Percentiles rank a stretch among this genome's conserved stretches.
Evolutionary conservation across 495 filamentous ascomycete genomes (phyloP).

Genomic region (Penicillium desertorum): DNA sequence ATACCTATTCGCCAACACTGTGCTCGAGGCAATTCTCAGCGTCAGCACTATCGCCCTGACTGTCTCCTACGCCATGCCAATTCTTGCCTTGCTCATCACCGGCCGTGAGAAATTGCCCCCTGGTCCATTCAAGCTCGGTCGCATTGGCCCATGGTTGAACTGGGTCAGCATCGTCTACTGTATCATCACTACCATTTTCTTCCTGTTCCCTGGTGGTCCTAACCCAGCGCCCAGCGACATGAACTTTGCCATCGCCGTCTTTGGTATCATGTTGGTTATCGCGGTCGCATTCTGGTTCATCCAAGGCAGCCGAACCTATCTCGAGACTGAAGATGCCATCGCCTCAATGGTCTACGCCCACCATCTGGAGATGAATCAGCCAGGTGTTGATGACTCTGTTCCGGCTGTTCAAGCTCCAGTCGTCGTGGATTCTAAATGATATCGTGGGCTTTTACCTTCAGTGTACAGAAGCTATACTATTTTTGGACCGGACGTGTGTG

Average conservation of each 20-base stretch:
- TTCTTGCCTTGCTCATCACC: conserved; percentile 39
- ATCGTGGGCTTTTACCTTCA: background rate
- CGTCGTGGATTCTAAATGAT: background rate
- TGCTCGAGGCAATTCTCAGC: conserved; percentile 50
- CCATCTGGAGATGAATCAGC: conserved; percentile 31
- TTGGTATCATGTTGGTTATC: conserved; percentile 51
- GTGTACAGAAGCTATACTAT: background rate
- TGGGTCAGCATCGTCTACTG: conserved; percentile 49
- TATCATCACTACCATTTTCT: conserved; percentile 48
- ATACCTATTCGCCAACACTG: conserved; percentile 49
- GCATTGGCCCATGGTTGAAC: conserved; percentile 39
- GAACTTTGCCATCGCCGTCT: conserved; percentile 53
- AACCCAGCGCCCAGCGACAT: conserved; percentile 44
- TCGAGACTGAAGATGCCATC: conserved; percentile 44
- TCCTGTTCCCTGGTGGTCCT: conserved; percentile 45
- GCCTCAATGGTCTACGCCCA: conserved; percentile 44
- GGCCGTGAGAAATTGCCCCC: conserved; percentile 46
- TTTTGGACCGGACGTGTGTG: background rate
- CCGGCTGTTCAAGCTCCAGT: background rate
- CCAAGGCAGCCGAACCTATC: conserved; percentile 37
- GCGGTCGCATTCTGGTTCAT: conserved; percentile 47
- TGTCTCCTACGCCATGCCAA: conserved; percentile 49
- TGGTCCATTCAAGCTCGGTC: conserved; percentile 43
- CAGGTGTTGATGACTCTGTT: background rate
- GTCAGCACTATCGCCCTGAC: conserved; percentile 52